A percentile compares a stretch with the other conserved stretches of the same genome.
Evolutionary conservation across 129 eudicot species (phyloP).

Genomic region (Ambrosia artemisiifolia): DNA sequence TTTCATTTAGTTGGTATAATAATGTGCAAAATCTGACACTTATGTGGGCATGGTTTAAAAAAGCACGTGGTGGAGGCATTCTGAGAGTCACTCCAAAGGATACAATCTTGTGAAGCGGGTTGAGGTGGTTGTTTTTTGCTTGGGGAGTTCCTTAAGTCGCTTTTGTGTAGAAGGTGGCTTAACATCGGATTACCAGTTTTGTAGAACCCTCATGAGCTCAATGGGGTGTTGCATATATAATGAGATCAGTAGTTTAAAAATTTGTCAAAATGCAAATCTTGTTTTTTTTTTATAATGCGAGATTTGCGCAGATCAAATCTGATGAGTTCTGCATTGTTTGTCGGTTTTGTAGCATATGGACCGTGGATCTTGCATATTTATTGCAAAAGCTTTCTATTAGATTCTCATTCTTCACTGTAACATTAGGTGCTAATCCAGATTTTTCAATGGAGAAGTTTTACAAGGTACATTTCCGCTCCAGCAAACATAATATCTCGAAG

Average conservation of each 20-base stretch:
- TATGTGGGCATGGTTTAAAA: not conserved
- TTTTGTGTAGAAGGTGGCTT: not conserved
- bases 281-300: not conserved
- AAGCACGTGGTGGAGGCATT: not conserved
- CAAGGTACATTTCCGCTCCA: conserved; percentile 52
- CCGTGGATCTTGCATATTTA: conserved; percentile 94
- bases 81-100: not conserved
- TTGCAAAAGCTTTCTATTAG: conserved; percentile 75
- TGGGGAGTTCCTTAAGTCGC: not conserved
- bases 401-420: conserved; percentile 88
- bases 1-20: not conserved
- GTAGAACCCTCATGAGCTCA: too few relatives aligned
- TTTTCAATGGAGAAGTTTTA: conserved; percentile 84
- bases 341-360: conserved; percentile 83
- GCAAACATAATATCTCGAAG: not conserved
- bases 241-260: not conserved
- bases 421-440: conserved; percentile 90
- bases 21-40: not conserved
- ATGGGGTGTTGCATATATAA: not conserved
- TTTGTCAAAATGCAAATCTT: not conserved
- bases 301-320: conserved; percentile 4
- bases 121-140: not conserved
- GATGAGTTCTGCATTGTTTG: conserved; percentile 4
- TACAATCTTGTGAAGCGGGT: not conserved
- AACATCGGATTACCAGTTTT: too few relatives aligned